phyloP scores from a whole-genome alignment of 352 stramenopile species.

The Pythium apleroticum region DNA sequence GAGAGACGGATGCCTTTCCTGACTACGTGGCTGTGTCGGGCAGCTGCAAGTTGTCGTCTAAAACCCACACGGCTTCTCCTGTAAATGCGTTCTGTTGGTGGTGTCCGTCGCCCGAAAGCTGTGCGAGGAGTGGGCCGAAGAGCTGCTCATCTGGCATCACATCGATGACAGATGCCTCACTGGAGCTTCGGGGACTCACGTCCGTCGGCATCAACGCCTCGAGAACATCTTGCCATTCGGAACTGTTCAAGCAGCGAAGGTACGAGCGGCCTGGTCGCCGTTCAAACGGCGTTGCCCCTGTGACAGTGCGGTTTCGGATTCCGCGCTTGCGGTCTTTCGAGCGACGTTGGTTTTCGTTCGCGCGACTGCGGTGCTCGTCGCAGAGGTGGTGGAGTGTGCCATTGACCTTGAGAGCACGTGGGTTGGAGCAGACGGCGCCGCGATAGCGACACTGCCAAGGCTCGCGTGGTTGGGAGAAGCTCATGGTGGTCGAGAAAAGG shows the following conservation, averaged over 20 bases:
- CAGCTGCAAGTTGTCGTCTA: neutral
- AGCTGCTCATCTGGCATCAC: neutral
- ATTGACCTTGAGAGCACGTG: slow-evolving; percentile 52
- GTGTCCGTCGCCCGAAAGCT: neutral
- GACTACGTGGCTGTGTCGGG: neutral
- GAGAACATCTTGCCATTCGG: slow-evolving; percentile 1
- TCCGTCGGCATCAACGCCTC: neutral
- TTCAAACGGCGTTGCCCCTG: neutral
- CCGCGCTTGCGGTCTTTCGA: slow-evolving; percentile 38
- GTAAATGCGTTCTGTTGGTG: neutral
- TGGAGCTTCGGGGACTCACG: neutral
- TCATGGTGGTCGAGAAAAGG: neutral
- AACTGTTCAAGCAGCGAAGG: neutral
- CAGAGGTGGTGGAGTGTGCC: slow-evolving; percentile 62
- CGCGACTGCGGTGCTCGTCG: slow-evolving; percentile 53
- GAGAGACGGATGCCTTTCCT: no score
- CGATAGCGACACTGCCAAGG: slow-evolving; percentile 49
- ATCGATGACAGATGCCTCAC: neutral
- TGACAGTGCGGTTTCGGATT: slow-evolving; percentile 2
- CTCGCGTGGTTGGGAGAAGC: neutral
- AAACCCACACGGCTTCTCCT: neutral
- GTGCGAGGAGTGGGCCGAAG: neutral
- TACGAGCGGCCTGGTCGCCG: neutral
- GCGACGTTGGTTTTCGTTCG: slow-evolving; percentile 52
- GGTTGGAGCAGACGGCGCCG: slow-evolving; percentile 46